Base-by-base conservation (phyloP, 2,329 filamentous ascomycete species). In the Scedosporium aurantiacum region DNA sequence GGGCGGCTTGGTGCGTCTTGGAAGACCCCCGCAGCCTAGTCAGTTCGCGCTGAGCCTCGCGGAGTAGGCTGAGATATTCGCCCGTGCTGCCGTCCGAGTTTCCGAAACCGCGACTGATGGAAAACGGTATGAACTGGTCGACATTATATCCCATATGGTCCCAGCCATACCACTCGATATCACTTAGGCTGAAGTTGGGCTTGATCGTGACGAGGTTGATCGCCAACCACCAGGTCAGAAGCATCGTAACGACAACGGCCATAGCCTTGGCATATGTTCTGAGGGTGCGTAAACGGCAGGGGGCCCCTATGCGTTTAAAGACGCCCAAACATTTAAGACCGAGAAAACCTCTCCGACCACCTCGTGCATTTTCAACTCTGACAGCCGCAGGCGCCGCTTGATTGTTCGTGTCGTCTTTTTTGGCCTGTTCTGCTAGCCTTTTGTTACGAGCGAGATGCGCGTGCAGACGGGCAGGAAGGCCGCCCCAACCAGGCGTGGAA, bases 1-100 rank as follows among this genome's bases (percentile, higher is more conserved):
- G 66, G 0, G 76, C 72, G 2, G 67, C 68, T 0, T 73, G 67
- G 21, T 79, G 74, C 1, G 76, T 66, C 8, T 70, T 69, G 37
- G 63, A 64, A 3, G 71, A 65, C 5, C 69, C 66, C 21, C 68
- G 68, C 55, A 76, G 59, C 4, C 66, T 60, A 5, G 68, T 64
- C 4, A 76, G 64, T 28, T 70, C 70, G 7, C 68, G 67, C 25
- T 70, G 66, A 55, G 72, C 68, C 41, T 67, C 66, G 45, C 65
- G 64, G n/a, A 64, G 60, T 21, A 62, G 50, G 21, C 57, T 56
- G 21, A 40, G 37, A 25, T 60, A 60, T 23, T 58, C 14, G 14
- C 25, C 28, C 40, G 21, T 45, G n/a, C 47, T 21, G 6, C 32
- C 18, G 21, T 55, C 43, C n/a, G 52, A 27, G 25, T 14, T 18